Percentiles rank a stretch among this genome's conserved stretches.
Evolutionary conservation across 1,284 basidiomycete species (phyloP).

Genomic region (Moniliella sp.): DNA sequence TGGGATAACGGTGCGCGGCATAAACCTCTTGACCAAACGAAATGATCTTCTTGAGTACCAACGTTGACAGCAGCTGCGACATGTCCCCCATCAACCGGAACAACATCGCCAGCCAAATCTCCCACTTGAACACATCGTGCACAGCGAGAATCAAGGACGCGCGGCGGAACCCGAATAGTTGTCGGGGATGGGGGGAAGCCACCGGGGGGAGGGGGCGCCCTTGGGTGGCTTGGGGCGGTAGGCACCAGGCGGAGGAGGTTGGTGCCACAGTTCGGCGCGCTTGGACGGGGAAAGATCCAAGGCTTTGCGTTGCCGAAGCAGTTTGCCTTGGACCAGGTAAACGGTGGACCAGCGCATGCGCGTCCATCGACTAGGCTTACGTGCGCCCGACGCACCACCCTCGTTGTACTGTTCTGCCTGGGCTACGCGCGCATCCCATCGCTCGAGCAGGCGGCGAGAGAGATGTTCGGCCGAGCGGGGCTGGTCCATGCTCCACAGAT

Average conservation of each 20-base stretch:
- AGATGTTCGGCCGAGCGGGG: conserved; percentile 36
- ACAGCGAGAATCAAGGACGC: conserved; percentile 54
- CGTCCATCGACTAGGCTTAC: no score
- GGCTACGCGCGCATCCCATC: conserved; percentile 45
- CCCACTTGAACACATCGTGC: conserved; percentile 58
- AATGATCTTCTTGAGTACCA: conserved; percentile 23
- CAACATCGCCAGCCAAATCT: conserved; percentile 58
- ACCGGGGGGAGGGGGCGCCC: neutral
- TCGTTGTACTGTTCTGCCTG: conserved; percentile 51
- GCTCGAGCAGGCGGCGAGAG: conserved; percentile 44
- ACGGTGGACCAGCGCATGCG: no score
- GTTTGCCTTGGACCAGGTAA: no score
- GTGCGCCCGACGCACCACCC: no score
- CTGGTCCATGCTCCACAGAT: conserved; percentile 58
- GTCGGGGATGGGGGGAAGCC: no score
- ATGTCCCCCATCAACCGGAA: conserved; percentile 39
- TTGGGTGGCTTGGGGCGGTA: neutral
- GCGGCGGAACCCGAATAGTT: conserved; percentile 11
- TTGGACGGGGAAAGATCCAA: no score
- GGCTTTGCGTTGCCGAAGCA: no score
- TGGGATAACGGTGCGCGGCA: conserved; percentile 3
- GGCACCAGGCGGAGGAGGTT: conserved; percentile 5
- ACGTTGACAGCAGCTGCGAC: conserved; percentile 20
- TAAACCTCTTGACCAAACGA: conserved; percentile 12
- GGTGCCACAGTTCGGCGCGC: conserved; percentile 16